Conservation (phyloP, 139 green algal genomes). For the Coelastrella sp. region DNA sequence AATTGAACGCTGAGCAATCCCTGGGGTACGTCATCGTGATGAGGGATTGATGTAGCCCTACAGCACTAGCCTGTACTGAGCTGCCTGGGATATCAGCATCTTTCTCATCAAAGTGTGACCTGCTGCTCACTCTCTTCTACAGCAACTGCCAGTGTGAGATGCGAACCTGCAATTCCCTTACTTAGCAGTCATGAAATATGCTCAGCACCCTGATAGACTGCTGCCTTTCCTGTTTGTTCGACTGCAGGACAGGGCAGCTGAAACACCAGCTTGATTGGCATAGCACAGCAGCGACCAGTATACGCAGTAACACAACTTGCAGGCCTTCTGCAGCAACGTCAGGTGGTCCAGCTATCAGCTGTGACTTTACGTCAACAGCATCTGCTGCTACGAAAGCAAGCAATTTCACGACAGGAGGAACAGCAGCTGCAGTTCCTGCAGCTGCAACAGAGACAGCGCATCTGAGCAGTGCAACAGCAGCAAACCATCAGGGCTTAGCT, state of each 20-base stretch:
- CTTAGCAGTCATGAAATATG: background rate
- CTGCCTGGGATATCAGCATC: too few species aligned
- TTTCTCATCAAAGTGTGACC: too few species aligned
- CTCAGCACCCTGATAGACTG: background rate
- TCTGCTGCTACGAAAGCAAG: too few species aligned
- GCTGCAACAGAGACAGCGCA: background rate
- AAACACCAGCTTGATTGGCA: background rate
- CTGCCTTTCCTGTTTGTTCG: background rate
- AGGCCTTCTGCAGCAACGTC: background rate
- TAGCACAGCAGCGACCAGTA: background rate
- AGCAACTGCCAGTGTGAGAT: too few species aligned
- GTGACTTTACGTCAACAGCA: background rate
- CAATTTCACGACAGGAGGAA: too few species aligned
- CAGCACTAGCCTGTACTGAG: too few species aligned
- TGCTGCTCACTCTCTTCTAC: too few species aligned
- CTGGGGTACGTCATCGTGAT: too few species aligned
- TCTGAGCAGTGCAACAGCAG: background rate
- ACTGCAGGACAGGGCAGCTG: background rate
- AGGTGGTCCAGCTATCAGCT: background rate
- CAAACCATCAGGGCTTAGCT: background rate
- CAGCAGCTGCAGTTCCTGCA: background rate
- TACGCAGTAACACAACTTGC: background rate
- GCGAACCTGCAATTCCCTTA: background rate
- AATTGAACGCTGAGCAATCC: too few species aligned
- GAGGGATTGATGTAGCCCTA: too few species aligned